Evolutionary conservation across 2,329 filamentous ascomycete genomes (phyloP), one percentile per base, ranked within the genome.

Genomic region (Aspergillus sergii): DNA sequence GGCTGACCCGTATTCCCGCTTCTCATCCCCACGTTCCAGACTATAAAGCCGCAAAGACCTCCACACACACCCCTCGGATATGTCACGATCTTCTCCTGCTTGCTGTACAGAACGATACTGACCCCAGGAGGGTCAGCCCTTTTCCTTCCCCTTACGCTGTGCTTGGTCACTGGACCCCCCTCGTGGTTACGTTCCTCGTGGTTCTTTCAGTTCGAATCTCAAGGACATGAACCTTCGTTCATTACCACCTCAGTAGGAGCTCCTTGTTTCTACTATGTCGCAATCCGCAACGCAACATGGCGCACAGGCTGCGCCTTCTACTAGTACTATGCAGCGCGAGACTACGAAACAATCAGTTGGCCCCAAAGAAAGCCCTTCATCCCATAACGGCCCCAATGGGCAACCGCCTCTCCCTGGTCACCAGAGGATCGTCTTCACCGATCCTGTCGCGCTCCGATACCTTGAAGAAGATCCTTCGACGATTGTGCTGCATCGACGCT

Each of bases 381-480:
- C 71, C 30, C 64, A 66, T 58, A 67, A 65, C 53, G 63, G 60
- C 19, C 51, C 55, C 4, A 67, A 71, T 5, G 60, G 59, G 11
- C 62, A 66, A 26, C 59, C 68, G 14, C 56, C 64, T 23, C 69
- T 68, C 57, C 74, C 75, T 53, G 75, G 75, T 57, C 83, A 86
- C 68, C 85, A 86, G 71, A 83, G 83, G 69, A 84, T 89, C 69
- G 87, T 91, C 45, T 83, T 91, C 65, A 85, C 88, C 48, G 89
- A 91, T 74, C 84, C 86, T 45, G 83, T 90, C 45, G 89, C 88
- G 16, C 88, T 90, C 68, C 84, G 80, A 65, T 96, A 94, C 73
- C 87, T 99, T 26, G 91, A 96, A 80, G 91, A 96, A 74, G 95
- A 98, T 68, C 83, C 88, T 1, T 87, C 86, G 6, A 93, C 93